Base-by-base conservation (phyloP, 805 yeast genomes). In the Ogataea degrootiae region DNA sequence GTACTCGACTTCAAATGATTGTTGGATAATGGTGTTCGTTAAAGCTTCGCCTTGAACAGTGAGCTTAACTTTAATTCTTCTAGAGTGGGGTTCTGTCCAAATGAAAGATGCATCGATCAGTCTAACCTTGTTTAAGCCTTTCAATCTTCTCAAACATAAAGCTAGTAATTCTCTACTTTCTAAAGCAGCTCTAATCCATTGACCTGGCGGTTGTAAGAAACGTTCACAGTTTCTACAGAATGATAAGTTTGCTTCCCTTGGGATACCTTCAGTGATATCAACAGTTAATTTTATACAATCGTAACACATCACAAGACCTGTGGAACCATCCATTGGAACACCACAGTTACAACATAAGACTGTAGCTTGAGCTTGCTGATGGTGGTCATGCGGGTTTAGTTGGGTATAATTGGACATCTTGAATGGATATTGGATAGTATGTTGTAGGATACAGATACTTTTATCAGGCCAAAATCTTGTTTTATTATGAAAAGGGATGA, bases 71-170 rank as follows among this genome's bases (percentile, higher is more conserved):
- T 90, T 82, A 51, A 92, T 82, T 74, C 99, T 84, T 68, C 99
- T 80, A 26, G 97, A 90, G 68, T 94, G 99, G 3, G 99, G 99
- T 71, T 94, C 99, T 1, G 99, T 94, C 99, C 99, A 94, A 52
- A 95, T 81, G 60, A 91, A 94, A 5, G 91, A 79, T 2, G 99
- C 99, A 70, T 94, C 98, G 38, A 89, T 82, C 50, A 94, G 73
- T 58, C 97, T 75, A 41, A 90, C 94, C 61, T 87, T 86, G 55
- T 80, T 83, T 56, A 94, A 74, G 47, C 98, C 98, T 59, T 86
- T 88, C 61, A 94, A 74, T 64, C 92, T 80, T 69, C 92, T 82
- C 54, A 94, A 73, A 72, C 97, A 87, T 39, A 94, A 72, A 1
- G 99, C 98, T 52, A 94, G 73, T 45, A 94, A 73, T 67, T 94